Percentiles rank a stretch among this genome's conserved stretches.
Evolutionary conservation across 306 rosid genomes (phyloP).

Genomic region (Acacia crassicarpa): DNA sequence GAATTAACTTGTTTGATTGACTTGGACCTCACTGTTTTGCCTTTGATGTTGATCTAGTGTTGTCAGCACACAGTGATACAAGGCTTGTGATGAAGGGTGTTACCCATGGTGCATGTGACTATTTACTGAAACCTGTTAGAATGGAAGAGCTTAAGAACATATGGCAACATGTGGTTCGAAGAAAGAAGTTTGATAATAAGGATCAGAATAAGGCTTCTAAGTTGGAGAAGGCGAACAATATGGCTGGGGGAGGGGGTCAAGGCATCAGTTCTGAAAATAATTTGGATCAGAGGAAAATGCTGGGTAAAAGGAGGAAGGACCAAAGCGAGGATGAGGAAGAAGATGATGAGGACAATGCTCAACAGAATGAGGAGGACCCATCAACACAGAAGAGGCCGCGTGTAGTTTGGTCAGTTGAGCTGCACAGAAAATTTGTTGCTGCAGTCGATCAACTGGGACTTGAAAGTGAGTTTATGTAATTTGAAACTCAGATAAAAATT

Average conservation of each 20-base stretch:
- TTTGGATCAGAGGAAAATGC: slow-evolving; percentile 34
- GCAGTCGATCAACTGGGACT: slow-evolving; percentile 69
- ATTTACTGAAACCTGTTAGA: slow-evolving; percentile 77
- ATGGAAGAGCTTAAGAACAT: slow-evolving; percentile 78
- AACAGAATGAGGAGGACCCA: slow-evolving; percentile 54
- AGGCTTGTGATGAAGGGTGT: slow-evolving; percentile 89
- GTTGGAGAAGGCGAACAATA: slow-evolving; percentile 33
- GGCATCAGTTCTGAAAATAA: slow-evolving; percentile 36
- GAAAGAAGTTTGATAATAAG: slow-evolving; percentile 56
- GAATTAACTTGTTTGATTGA: not conserved
- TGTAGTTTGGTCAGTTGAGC: slow-evolving; percentile 66
- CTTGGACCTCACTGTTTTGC: slow-evolving; percentile 9
- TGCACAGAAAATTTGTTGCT: slow-evolving; percentile 71
- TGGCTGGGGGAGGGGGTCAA: slow-evolving; percentile 34
- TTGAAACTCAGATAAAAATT: not conserved
- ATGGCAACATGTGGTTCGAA: slow-evolving; percentile 85
- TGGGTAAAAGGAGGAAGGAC: slow-evolving; percentile 56
- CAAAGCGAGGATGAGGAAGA: slow-evolving; percentile 61
- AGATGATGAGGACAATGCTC: slow-evolving; percentile 45
- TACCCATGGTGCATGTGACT: slow-evolving; percentile 79
- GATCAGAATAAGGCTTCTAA: slow-evolving; percentile 38
- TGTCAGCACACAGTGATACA: slow-evolving; percentile 70
- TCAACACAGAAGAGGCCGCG: slow-evolving; percentile 67
- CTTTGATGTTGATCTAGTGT: slow-evolving; percentile 49
- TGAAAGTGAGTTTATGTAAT: slow-evolving; percentile 62